Base-by-base conservation (phyloP, 345 rosid genomes). In the Boechera stricta region DNA sequence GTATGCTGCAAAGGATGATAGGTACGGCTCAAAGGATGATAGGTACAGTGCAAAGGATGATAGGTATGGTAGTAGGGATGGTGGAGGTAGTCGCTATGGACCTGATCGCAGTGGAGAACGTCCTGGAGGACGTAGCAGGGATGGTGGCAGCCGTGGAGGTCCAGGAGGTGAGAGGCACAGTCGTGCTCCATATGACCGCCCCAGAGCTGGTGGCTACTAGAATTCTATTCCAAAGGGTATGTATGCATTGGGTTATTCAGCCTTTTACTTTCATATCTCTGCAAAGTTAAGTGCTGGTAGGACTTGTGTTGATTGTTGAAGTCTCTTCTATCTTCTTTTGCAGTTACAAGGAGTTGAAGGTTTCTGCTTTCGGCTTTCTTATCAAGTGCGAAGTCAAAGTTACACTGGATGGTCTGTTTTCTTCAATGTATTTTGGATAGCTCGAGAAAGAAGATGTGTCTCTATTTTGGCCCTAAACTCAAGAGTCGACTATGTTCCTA, bases 121-220 rank as follows among this genome's bases (percentile, higher is more conserved):
- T n/a, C 69, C 71, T 77, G 82, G 98, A 10, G 91, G 92, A 15
- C 95, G 93, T 56, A 86, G 73, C 80, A 74, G 88, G 81, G 95
- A 91, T 77, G 67, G 79, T 59, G 93, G 95, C 54, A 72, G 82
- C 74, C 93, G 91, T 77, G 98, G 91, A 73, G 87, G 85, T 73
- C 56, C 85, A 65, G 97, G 91, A 82, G 79, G 79, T 71, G 98
- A 93, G 82, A 87, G 93, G 71, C 86, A 86, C 61, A 80, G 71
- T 62, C 93, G 97, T 73, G 98, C 91, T 77, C 93, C 98, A 28
- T 91, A 93, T 62, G 94, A 93, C 32, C 96, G 97, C 64, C 92
- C 93, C 32, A 49, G 89, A 82, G 16, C 87, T 64, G 87, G 91
- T 73, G 85, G 71, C 44, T 68, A 78, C 75, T 79, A 73, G 69